Evolutionary conservation across 2,329 filamentous ascomycete species (phyloP).

Genomic region (Teratosphaeria destructans): DNA sequence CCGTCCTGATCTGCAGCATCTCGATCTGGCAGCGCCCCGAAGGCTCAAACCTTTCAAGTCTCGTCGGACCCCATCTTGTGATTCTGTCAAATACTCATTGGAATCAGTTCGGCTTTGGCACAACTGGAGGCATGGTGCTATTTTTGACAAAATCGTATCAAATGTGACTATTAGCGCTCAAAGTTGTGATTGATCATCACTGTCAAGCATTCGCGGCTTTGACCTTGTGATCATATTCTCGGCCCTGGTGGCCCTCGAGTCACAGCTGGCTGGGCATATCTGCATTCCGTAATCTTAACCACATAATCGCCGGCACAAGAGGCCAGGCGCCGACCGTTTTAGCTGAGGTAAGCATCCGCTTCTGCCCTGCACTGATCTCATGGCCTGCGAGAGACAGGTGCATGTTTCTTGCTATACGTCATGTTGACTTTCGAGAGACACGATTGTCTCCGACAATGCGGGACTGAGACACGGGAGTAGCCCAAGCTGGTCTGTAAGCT

Average conservation of each 20-base stretch:
- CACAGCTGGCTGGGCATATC: too few relatives aligned
- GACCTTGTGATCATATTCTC: too few relatives aligned
- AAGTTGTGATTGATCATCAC: too few relatives aligned
- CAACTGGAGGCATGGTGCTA: background rate
- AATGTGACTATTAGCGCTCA: too few relatives aligned
- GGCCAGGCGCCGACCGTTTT: too few relatives aligned
- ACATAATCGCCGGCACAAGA: too few relatives aligned
- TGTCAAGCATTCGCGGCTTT: too few relatives aligned
- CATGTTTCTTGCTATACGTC: background rate
- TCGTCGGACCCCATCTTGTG: background rate
- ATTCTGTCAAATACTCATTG: background rate
- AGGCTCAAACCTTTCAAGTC: background rate
- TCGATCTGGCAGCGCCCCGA: background rate
- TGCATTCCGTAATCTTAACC: too few relatives aligned
- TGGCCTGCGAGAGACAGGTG: background rate
- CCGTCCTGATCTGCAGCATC: background rate
- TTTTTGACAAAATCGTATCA: background rate
- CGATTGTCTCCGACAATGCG: background rate
- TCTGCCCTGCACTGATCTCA: background rate
- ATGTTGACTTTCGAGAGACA: background rate
- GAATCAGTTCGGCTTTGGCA: too few relatives aligned
- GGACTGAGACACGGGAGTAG: background rate
- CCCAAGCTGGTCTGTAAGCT: background rate
- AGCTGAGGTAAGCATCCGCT: background rate
- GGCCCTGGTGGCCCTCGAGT: too few relatives aligned